Conservation (phyloP, 2,329 filamentous ascomycete genomes). For the Neonectria ditissima region DNA sequence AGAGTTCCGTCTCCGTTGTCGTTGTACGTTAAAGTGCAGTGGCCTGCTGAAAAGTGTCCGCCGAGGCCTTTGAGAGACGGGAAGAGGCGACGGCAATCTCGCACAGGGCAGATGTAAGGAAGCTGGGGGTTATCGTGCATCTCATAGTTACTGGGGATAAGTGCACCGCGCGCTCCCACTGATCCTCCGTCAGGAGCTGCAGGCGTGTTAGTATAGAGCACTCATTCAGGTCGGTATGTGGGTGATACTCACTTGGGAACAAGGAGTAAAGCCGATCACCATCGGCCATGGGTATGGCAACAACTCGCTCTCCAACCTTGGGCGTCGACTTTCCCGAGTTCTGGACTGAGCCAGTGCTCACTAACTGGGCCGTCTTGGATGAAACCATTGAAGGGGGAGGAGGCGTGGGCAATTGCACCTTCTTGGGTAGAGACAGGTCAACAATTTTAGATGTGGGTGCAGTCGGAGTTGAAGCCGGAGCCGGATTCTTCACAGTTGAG, state of each 20-base stretch:
- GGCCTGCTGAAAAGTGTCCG: constrained; percentile 44
- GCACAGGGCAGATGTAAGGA: constrained; percentile 53
- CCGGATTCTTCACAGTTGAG: background rate
- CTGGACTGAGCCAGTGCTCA: background rate
- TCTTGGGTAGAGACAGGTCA: background rate
- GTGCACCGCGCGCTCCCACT: constrained; percentile 41
- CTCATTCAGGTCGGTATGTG: no score
- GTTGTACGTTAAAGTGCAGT: constrained; percentile 48
- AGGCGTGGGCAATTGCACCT: background rate
- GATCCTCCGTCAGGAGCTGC: constrained; percentile 25
- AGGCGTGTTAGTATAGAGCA: constrained; percentile 19
- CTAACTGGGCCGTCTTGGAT: background rate
- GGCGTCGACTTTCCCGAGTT: background rate
- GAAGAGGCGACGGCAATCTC: constrained; percentile 50
- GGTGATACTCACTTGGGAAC: constrained; percentile 28
- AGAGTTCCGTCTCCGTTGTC: constrained; percentile 58
- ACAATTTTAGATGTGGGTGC: background rate
- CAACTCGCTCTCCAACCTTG: constrained; percentile 16
- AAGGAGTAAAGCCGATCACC: constrained; percentile 28
- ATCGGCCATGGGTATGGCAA: constrained; percentile 35
- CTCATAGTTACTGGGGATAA: constrained; percentile 51
- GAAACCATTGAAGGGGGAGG: background rate
- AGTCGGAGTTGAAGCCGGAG: background rate
- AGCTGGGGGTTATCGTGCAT: constrained; percentile 35
- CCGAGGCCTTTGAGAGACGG: constrained; percentile 36